Evolutionary conservation across 2,329 filamentous ascomycete species (phyloP).

Genomic region (Huntiella moniliformis): DNA sequence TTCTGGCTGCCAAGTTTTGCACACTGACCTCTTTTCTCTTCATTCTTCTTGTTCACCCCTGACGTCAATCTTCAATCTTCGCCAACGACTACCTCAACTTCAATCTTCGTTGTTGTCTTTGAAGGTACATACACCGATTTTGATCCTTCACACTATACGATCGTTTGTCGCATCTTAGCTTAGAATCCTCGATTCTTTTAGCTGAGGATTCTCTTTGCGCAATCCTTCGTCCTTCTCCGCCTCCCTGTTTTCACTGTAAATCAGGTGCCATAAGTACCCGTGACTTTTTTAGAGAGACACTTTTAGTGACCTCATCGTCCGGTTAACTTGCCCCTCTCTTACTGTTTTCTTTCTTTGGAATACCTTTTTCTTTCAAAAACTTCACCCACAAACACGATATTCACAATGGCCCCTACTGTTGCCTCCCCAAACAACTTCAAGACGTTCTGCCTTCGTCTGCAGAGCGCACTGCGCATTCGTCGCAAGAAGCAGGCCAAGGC

Average conservation of each 20-base stretch:
- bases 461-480: slow-evolving; percentile 23
- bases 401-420: slow-evolving; percentile 8
- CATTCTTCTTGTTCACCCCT: too few relatives aligned
- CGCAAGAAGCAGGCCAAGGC: slow-evolving; percentile 24
- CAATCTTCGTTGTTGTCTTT: too few relatives aligned
- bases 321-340: neutral
- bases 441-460: slow-evolving; percentile 26
- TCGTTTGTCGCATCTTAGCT: neutral
- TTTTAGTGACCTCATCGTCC: neutral
- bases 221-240: neutral
- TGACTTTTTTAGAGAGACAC: neutral
- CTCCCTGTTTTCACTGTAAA: neutral
- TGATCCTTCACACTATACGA: neutral
- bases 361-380: neutral
- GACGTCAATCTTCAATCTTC: too few relatives aligned
- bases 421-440: slow-evolving; percentile 21
- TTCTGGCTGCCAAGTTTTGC: too few relatives aligned
- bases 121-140: too few relatives aligned
- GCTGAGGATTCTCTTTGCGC: neutral
- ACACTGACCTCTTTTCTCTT: too few relatives aligned
- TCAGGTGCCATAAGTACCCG: neutral
- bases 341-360: neutral
- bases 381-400: neutral
- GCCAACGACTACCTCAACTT: too few relatives aligned
- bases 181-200: neutral